Evolutionary conservation across 2,329 filamentous ascomycete species (phyloP).

Genomic region (Paraphoma sp.): DNA sequence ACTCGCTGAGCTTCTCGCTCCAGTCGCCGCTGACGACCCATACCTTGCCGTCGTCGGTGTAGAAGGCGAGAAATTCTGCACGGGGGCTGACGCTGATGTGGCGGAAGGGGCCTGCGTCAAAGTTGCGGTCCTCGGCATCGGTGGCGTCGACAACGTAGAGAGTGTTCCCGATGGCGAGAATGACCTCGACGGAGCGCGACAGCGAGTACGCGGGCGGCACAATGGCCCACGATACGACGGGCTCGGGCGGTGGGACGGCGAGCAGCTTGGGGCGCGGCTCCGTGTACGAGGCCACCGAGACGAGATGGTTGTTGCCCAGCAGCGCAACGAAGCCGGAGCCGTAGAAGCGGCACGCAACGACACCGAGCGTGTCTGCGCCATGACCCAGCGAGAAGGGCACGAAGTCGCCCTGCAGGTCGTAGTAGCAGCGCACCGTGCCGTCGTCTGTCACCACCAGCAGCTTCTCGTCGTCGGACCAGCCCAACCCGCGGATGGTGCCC

Average conservation of each 20-base stretch:
- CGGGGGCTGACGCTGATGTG: constrained; percentile 92
- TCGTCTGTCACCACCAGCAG: constrained; percentile 87
- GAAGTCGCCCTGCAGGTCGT: constrained; percentile 93
- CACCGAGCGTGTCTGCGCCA: constrained; percentile 84
- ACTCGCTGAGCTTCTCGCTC: constrained; percentile 88
- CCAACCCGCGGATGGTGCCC: constrained; percentile 82
- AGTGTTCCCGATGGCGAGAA: constrained; percentile 83
- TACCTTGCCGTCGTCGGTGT: constrained; percentile 80
- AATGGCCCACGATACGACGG: constrained; percentile 86
- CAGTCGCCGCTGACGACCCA: constrained; percentile 97
- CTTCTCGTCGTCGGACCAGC: constrained; percentile 96
- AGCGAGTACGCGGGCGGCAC: constrained; percentile 88
- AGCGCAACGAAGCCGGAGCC: constrained; percentile 90
- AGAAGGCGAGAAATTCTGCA: constrained; percentile 85
- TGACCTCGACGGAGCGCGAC: constrained; percentile 89
- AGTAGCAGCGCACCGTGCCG: constrained; percentile 87
- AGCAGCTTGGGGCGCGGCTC: constrained; percentile 88
- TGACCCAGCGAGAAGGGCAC: constrained; percentile 91
- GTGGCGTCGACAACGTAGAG: constrained; percentile 86
- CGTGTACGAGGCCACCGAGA: constrained; percentile 86
- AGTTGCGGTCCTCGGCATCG: constrained; percentile 87
- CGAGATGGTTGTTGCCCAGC: constrained; percentile 83
- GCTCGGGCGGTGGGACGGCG: constrained; percentile 75
- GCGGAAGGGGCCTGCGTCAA: constrained; percentile 90
- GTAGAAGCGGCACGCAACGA: constrained; percentile 91